phyloP scores from a whole-genome alignment of 2,329 filamentous ascomycete species.

The Aspergillus neoniger region DNA sequence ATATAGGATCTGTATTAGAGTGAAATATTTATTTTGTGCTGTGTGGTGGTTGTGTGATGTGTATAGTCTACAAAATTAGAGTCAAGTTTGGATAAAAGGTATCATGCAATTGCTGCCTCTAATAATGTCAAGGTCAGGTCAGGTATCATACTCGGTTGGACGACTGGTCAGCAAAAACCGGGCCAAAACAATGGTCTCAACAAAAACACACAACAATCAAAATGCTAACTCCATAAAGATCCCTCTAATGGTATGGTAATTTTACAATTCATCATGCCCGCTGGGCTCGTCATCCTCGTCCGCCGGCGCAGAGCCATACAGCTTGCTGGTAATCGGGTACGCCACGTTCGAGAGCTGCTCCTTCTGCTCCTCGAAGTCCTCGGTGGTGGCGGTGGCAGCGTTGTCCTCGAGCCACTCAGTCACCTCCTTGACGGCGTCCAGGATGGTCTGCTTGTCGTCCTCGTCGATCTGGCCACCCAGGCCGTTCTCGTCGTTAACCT shows the following conservation, averaged over 20 bases:
- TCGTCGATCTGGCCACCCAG: constrained; percentile 98
- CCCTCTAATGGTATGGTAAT: constrained; percentile 34
- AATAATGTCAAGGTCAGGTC: not conserved
- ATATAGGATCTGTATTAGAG: no score
- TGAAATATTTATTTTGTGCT: not conserved
- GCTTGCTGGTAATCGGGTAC: constrained; percentile 98
- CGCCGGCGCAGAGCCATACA: constrained; percentile 71
- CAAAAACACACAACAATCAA: constrained; percentile 9
- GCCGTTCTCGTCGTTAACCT: constrained; percentile 94
- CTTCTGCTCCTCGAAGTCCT: constrained; percentile 99
- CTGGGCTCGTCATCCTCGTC: constrained; percentile 70
- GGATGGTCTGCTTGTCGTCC: constrained; percentile 94
- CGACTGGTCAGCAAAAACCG: constrained; percentile 20
- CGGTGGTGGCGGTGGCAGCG: constrained; percentile 75
- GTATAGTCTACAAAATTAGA: not conserved
- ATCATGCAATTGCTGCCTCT: not conserved
- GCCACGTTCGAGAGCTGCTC: constrained; percentile 97
- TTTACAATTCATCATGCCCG: constrained; percentile 77
- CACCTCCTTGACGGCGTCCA: constrained; percentile 95
- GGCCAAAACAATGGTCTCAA: constrained; percentile 22
- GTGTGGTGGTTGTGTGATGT: not conserved
- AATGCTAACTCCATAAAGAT: constrained; percentile 35
- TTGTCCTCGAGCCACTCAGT: constrained; percentile 98
- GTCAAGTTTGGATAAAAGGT: not conserved
- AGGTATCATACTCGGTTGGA: constrained; percentile 11